A percentile compares a stretch with the other conserved stretches of the same genome.
Evolutionary conservation across 192 early-diverging fungal species (phyloP).

Genomic region (Gamsiella multidivaricata): DNA sequence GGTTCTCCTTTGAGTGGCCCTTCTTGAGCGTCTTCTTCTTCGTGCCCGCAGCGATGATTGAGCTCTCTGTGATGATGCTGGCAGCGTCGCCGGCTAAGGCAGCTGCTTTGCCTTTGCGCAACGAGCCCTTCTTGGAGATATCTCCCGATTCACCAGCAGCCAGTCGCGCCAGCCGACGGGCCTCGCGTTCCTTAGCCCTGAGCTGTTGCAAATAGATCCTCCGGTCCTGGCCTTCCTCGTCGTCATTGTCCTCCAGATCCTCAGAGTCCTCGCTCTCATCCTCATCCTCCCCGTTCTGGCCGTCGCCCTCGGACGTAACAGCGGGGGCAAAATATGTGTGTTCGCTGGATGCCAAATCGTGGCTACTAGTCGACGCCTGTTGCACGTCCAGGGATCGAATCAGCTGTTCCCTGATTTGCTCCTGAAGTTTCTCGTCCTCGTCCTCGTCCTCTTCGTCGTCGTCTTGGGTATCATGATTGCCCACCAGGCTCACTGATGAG

Average conservation of each 20-base stretch:
- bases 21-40: slow-evolving; percentile 38
- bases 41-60: too few relatives aligned
- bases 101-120: slow-evolving; percentile 8
- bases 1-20: slow-evolving; percentile 38
- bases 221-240: slow-evolving; percentile 53
- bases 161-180: slow-evolving; percentile 49
- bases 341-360: slow-evolving; percentile 4
- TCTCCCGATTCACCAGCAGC: slow-evolving; percentile 8
- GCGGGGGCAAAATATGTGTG: slow-evolving; percentile 9
- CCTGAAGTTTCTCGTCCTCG: neutral
- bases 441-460: slow-evolving; percentile 22
- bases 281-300: slow-evolving; percentile 31
- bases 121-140: slow-evolving; percentile 6
- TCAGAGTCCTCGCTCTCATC: slow-evolving; percentile 47
- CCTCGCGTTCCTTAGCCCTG: slow-evolving; percentile 33
- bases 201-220: slow-evolving; percentile 50
- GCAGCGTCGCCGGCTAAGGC: too few relatives aligned
- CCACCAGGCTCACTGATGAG: slow-evolving; percentile 40
- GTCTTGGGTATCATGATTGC: slow-evolving; percentile 20
- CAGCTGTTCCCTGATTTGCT: neutral
- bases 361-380: slow-evolving; percentile 2
- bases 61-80: too few relatives aligned
- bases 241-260: slow-evolving; percentile 47
- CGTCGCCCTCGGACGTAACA: slow-evolving; percentile 12
- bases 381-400: slow-evolving; percentile 19